Evolutionary conservation across 169 alveolate species (phyloP).

Genomic region (Babesia bovis): DNA sequence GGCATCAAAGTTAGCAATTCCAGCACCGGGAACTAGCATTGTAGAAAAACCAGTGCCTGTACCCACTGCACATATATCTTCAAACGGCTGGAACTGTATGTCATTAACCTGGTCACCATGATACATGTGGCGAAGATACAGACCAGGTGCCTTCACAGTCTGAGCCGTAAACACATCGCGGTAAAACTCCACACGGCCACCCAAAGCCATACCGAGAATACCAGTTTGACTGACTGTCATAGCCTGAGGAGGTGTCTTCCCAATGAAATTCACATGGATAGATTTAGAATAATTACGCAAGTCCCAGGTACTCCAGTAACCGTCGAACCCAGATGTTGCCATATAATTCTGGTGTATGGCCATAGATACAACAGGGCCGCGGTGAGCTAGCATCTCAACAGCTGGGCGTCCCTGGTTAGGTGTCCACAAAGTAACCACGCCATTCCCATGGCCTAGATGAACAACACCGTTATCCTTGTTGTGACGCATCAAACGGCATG

Average conservation of each 20-base stretch:
- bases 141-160: conserved; percentile 47
- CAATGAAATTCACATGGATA: conserved; percentile 19
- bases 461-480: conserved; percentile 89
- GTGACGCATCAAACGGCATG: conserved; percentile 85
- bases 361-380: conserved; percentile 71
- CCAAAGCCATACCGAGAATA: conserved; percentile 47
- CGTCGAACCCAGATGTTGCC: conserved; percentile 74
- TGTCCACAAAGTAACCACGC: conserved; percentile 92
- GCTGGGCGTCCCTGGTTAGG: conserved; percentile 87
- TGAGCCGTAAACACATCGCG: conserved; percentile 35
- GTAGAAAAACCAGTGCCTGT: conserved; percentile 85
- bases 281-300: conserved; percentile 81
- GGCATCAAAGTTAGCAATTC: conserved; percentile 91
- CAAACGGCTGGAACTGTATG: conserved; percentile 88
- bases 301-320: conserved; percentile 92
- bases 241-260: conserved; percentile 58
- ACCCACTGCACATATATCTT: conserved; percentile 93
- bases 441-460: conserved; percentile 90
- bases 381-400: conserved; percentile 67
- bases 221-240: conserved; percentile 61
- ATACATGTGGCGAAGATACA: conserved; percentile 71
- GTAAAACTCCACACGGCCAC: conserved; percentile 61
- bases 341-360: conserved; percentile 67
- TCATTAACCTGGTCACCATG: conserved; percentile 71
- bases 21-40: conserved; percentile 93